Evolutionary conservation across 176 grass and related monocot genomes (phyloP).

Genomic region (Oryza meyeriana): DNA sequence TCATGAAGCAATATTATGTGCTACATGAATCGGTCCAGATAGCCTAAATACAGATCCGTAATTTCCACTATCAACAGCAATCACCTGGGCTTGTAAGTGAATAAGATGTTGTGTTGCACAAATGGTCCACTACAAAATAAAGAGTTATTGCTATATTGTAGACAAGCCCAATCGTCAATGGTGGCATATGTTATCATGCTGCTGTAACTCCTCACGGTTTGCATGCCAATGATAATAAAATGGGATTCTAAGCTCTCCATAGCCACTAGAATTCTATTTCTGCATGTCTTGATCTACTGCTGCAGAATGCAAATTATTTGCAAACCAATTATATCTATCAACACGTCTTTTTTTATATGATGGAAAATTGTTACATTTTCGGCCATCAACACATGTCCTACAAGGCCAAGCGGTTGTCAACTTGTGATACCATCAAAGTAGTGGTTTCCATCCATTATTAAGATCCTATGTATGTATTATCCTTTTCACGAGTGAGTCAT

Average conservation of each 20-base stretch:
- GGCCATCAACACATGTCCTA: not conserved
- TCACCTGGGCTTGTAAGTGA: not conserved
- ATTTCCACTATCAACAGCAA: not conserved
- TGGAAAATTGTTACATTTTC: too few relatives aligned
- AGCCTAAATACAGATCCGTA: not conserved
- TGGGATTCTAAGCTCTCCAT: not conserved
- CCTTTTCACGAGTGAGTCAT: not conserved
- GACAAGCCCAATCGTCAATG: not conserved
- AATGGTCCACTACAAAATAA: not conserved
- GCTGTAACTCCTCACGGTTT: not conserved
- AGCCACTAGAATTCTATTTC: not conserved
- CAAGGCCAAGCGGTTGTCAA: not conserved
- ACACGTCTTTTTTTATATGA: too few relatives aligned
- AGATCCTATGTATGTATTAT: not conserved
- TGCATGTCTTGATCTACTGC: not conserved
- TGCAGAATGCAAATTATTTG: not conserved
- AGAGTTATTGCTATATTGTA: not conserved
- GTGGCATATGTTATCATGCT: not conserved
- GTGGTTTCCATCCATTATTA: not conserved
- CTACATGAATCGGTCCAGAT: not conserved
- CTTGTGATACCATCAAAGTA: not conserved
- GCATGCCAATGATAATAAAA: not conserved
- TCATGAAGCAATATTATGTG: not conserved
- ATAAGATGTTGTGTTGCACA: not conserved
- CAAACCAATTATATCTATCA: not conserved